Percentiles rank a stretch among this genome's conserved stretches.
Evolutionary conservation across 1,284 basidiomycete genomes (phyloP).

Genomic region (Pisolithus thermaeus): DNA sequence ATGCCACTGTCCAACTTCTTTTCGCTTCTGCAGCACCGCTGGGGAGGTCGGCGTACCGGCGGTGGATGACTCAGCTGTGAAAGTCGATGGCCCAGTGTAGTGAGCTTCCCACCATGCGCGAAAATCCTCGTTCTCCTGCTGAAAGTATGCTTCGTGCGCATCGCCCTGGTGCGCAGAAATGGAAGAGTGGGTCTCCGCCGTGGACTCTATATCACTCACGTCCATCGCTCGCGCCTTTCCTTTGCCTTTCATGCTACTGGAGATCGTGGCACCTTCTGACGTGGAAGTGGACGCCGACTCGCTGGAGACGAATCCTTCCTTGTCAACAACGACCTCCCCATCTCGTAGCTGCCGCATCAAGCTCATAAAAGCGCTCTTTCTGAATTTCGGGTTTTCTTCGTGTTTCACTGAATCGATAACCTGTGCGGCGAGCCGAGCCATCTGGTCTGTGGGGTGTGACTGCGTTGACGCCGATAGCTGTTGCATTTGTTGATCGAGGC

Average conservation of each 20-base stretch:
- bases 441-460: constrained; percentile 46
- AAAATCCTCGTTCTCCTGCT: constrained; percentile 66
- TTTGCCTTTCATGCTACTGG: background rate
- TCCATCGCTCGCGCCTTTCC: background rate
- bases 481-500: constrained; percentile 5
- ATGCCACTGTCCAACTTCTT: constrained; percentile 38
- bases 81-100: constrained; percentile 12
- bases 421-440: constrained; percentile 69
- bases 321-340: constrained; percentile 78
- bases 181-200: background rate
- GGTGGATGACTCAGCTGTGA: background rate
- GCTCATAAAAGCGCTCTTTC: constrained; percentile 81
- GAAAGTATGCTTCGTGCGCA: constrained; percentile 62
- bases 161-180: constrained; percentile 34
- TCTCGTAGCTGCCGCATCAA: constrained; percentile 86
- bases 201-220: background rate
- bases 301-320: constrained; percentile 69
- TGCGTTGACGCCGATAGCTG: constrained; percentile 17
- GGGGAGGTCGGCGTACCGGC: background rate
- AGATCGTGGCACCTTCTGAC: background rate
- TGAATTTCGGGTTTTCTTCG: constrained; percentile 81
- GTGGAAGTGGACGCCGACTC: constrained; percentile 18
- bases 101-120: constrained; percentile 48
- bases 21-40: constrained; percentile 1
- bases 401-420: constrained; percentile 66